These are phyloP conservation scores for Exophiala dermatitidis DNA, from an alignment of 2,329 filamentous ascomycete genomes.

Conservation along the genomic window DNA sequence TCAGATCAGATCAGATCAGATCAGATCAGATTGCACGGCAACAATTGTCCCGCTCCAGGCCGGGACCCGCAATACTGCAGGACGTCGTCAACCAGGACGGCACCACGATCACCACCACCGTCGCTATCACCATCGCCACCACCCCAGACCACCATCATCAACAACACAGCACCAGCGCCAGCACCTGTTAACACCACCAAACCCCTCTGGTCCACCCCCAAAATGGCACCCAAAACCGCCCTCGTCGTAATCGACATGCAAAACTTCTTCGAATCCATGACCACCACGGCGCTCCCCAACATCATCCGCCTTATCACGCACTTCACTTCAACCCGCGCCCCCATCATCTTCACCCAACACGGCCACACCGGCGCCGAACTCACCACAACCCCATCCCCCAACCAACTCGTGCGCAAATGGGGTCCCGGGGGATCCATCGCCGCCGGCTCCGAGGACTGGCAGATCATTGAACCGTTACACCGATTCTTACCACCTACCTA, in stretches of 20 bases:
- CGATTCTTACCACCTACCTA: constrained; percentile 21
- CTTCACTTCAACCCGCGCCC: constrained; percentile 28
- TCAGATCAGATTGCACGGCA: no score
- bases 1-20: no score
- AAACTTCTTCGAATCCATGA: constrained; percentile 34
- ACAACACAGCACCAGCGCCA: no score
- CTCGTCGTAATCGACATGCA: constrained; percentile 41
- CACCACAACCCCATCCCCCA: constrained; percentile 26
- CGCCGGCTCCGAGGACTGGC: constrained; percentile 30
- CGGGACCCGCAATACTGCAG: no score
- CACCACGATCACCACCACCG: no score
- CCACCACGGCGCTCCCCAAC: constrained; percentile 31
- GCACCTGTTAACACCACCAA: no score
- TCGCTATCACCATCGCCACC: no score
- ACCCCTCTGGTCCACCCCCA: constrained; percentile 1
- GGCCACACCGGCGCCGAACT: constrained; percentile 34
- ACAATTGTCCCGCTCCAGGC: no score
- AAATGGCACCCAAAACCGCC: constrained; percentile 28
- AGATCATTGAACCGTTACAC: constrained; percentile 28
- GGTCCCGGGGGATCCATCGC: constrained; percentile 32
- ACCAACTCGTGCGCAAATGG: constrained; percentile 38
- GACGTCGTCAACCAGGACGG: no score
- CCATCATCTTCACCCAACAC: constrained; percentile 38
- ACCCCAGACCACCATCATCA: no score
- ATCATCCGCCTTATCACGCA: constrained; percentile 30